These are phyloP conservation scores for Pichia sp. DNA, from an alignment of 1,139 yeast species.

Conservation along the genomic window DNA sequence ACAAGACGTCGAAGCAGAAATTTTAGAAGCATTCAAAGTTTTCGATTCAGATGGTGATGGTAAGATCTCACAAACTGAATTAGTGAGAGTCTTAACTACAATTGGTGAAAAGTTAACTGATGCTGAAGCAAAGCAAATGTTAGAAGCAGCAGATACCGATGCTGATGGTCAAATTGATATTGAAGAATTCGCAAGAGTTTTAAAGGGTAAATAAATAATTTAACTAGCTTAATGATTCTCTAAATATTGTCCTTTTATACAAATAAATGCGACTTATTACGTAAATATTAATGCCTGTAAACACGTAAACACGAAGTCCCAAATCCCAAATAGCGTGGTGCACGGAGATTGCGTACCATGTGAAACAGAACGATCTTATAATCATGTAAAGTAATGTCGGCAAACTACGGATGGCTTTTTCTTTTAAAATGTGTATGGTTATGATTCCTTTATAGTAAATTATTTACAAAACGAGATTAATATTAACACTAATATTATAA, in stretches of 20 bases:
- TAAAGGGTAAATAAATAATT: slow-evolving; percentile 31
- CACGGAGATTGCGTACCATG: too few species aligned
- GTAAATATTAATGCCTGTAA: too few species aligned
- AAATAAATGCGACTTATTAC: background rate
- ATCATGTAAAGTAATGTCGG: too few species aligned
- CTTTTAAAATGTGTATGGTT: too few species aligned
- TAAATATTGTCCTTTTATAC: too few species aligned
- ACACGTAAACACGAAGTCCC: too few species aligned
- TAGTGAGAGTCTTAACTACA: slow-evolving; percentile 93
- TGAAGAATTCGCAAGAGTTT: slow-evolving; percentile 69
- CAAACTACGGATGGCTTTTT: too few species aligned
- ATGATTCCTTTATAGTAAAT: too few species aligned
- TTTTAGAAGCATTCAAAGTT: slow-evolving; percentile 96
- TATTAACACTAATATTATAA: background rate
- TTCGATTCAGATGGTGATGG: slow-evolving; percentile 95
- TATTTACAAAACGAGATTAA: too few species aligned
- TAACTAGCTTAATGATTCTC: too few species aligned
- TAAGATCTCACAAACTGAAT: slow-evolving; percentile 92
- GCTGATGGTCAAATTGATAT: slow-evolving; percentile 97
- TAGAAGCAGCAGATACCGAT: slow-evolving; percentile 92
- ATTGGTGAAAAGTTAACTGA: slow-evolving; percentile 96
- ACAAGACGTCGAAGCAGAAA: slow-evolving; percentile 95
- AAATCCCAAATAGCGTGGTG: too few species aligned
- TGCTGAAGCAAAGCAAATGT: slow-evolving; percentile 96
- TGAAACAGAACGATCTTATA: too few species aligned